Conservation (phyloP, 371 early-diverging fungal genomes). For the Apophysomyces elegans region DNA sequence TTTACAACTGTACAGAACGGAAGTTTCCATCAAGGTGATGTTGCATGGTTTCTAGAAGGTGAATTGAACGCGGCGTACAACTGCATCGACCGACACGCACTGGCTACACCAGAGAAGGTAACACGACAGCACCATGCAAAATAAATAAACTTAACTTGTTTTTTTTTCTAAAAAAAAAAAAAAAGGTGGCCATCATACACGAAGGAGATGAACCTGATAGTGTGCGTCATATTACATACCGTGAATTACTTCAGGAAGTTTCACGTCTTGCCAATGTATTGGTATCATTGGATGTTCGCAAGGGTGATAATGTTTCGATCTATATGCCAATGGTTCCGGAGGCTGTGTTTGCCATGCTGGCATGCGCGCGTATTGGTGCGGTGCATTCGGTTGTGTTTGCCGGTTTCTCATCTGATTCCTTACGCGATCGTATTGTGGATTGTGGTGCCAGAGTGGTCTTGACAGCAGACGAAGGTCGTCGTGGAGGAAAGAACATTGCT, state of each 20-base stretch:
- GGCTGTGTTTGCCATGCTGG: conserved; percentile 89
- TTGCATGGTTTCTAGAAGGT: conserved; percentile 92
- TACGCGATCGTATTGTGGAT: conserved; percentile 84
- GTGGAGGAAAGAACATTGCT: conserved; percentile 89
- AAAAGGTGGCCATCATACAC: conserved; percentile 85
- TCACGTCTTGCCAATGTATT: conserved; percentile 85
- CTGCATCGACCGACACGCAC: conserved; percentile 93
- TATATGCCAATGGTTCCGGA: conserved; percentile 99
- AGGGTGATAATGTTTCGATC: conserved; percentile 92
- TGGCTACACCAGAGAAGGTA: conserved; percentile 59
- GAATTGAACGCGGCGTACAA: conserved; percentile 92
- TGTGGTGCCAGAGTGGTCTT: conserved; percentile 78
- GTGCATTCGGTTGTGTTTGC: conserved; percentile 93
- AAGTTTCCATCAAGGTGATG: conserved; percentile 43
- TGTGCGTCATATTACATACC: conserved; percentile 80
- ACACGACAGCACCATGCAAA: conserved; percentile 12
- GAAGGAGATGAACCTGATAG: conserved; percentile 89
- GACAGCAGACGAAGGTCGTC: conserved; percentile 86
- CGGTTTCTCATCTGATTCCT: conserved; percentile 88
- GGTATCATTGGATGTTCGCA: conserved; percentile 76
- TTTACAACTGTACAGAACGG: conserved; percentile 66
- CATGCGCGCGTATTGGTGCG: conserved; percentile 93
- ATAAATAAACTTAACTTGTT: background rate
- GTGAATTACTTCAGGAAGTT: conserved; percentile 80
- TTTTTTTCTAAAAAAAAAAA: background rate